Base-by-base conservation (phyloP, 2,329 filamentous ascomycete species). In the Tolypocladium endophyticum region DNA sequence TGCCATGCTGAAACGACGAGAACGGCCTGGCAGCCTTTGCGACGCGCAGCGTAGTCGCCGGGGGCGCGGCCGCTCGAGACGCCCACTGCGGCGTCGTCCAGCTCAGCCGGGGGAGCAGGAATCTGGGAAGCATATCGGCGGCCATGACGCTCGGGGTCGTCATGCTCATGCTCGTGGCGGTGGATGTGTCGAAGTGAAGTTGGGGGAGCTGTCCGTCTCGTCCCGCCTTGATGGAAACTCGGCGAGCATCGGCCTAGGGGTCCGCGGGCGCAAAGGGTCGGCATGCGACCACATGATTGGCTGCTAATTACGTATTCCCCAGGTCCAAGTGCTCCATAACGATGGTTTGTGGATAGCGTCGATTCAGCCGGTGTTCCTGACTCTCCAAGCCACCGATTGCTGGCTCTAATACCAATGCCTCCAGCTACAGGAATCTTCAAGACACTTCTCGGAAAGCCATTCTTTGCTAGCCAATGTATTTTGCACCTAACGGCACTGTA, bases 91-190 rank as follows among this genome's bases (percentile, higher is more conserved):
- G 71, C 64, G 70, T 68, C 63, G 60, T 66, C 81, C 81, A 84
- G 73, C 82, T 85, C 25, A 84, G 72, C 28, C 78, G 76, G 4
- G 82, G 82, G 20, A 84, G 77, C 16, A 84, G 73, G 62, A 84
- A 84, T 36, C 76, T 74, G 23, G 82, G 81, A 12, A 83, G 67
- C 43, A 76, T 70, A 60, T 79, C 77, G 2, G 71, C 67, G 12
- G 74, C 68, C 58, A 65, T 61, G 57, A 65, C 55, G 47, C 62
- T 65, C 11, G 68, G 63, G 33, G 64, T 62, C 35, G 68, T 67
- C 71, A 74, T 73, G 33, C 39, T 67, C 71, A 74, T 73, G 33
- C 39, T 60, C 58, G 33, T 28, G 2, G 28, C 30, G 50, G 16
- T 20, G 47, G 25, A n/a, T 9, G 7, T 53, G 50, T n/a, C n/a